Evolutionary conservation across 2,329 filamentous ascomycete genomes (phyloP), one percentile per base, ranked within the genome.

Genomic region (Shiraia bambusicola): DNA sequence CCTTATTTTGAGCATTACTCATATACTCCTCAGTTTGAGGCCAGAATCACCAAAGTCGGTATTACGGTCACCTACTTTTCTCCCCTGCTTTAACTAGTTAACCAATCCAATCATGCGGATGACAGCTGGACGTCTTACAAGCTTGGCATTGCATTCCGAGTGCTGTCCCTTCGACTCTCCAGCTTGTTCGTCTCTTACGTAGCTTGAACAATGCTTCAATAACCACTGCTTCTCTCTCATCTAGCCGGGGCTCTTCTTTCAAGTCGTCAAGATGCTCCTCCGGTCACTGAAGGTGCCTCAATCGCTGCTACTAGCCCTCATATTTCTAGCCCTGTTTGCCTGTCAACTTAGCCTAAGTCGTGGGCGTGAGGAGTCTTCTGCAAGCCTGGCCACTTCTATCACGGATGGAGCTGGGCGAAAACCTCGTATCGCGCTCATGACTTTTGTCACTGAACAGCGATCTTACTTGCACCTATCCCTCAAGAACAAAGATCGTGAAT

Each of bases 401-500:
- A 27, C 34, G 9, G 37, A 28, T 10, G 49, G 25, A 22, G 40
- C 49, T 31, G 52, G 46, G 26, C 57, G 50, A 28, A 24, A 39
- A 25, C 56, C 52, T 7, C 55, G 61, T 14, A 55, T 70, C 10
- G 67, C 64, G 13, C 49, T 70, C 28, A 52, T 69, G 39, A 69
- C 67, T 0, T 69, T 69, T 33, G 58, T 65, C 6, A 69, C 67
- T 0, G 55, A 68, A 5, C 54, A 69, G 49, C 59, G 59, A 35
- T 67, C 65, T 2, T 70, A 69, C 38, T 47, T 66, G 2, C 59
- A 69, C 27, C 40, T 65, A 4, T 64, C 64, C 9, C 53, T 70
- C n/a, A 64, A 63, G 49, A 69, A 63, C 41, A 68, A 70, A 49
- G 61, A 64, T 31, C 61, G 67, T 69, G 50, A 53, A 63, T 42